Evolutionary conservation across 345 rosid genomes (phyloP).

Genomic region (Excoecaria agallocha): DNA sequence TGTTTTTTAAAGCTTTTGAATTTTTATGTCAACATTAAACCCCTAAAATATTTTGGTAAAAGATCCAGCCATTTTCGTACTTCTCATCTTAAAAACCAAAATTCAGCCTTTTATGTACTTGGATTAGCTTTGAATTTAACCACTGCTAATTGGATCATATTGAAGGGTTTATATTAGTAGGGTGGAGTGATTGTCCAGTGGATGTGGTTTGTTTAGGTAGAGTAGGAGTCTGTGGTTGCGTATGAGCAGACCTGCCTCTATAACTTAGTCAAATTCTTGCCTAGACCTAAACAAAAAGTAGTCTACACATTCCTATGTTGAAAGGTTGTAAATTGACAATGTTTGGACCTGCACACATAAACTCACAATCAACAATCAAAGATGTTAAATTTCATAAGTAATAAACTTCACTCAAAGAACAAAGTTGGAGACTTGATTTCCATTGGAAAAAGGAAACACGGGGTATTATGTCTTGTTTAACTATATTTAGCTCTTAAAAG

Average conservation of each 20-base stretch:
- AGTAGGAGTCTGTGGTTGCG: no score
- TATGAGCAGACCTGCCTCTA: conserved; percentile 27
- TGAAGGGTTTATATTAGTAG: no score
- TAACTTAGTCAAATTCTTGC: conserved; percentile 32
- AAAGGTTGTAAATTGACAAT: conserved; percentile 21
- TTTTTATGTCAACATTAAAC: no score
- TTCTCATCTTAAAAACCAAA: no score
- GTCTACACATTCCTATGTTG: conserved; percentile 44
- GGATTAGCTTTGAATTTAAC: no score
- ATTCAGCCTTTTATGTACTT: no score
- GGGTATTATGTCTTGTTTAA: background rate
- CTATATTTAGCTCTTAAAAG: background rate
- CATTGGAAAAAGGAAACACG: background rate
- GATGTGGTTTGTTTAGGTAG: no score
- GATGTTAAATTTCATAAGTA: background rate
- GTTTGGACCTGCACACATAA: conserved; percentile 5
- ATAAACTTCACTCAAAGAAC: background rate
- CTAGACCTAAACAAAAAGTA: conserved; percentile 32
- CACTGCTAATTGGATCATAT: no score
- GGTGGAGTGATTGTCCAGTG: no score
- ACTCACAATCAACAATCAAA: background rate
- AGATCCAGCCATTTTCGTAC: no score
- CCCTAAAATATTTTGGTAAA: no score
- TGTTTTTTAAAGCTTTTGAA: no score
- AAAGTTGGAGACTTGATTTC: background rate